phyloP scores from a whole-genome alignment of 129 eudicot genomes.

The Smallanthus sonchifolius region DNA sequence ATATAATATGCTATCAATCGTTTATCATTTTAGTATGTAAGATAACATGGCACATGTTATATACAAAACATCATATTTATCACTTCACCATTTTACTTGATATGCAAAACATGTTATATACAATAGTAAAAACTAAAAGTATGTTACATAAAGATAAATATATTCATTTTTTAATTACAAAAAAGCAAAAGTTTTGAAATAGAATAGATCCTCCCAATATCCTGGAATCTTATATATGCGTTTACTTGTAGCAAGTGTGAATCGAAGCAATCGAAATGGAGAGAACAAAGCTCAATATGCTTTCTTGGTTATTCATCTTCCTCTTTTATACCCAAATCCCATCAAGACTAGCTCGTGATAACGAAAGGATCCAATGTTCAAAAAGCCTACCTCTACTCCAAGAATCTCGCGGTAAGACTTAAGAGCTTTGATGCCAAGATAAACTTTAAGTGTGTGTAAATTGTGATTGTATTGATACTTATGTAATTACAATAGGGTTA shows the following conservation, averaged over 20 bases:
- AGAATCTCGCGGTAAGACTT: conserved; percentile 27
- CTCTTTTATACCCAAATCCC: conserved; percentile 21
- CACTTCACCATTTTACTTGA: not conserved
- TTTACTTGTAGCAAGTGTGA: conserved; percentile 5
- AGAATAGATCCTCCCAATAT: conserved; percentile 10
- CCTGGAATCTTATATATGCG: conserved; percentile 12
- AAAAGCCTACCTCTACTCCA: conserved; percentile 22
- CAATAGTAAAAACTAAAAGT: not conserved
- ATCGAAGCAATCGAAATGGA: conserved; percentile 10
- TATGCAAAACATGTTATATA: not conserved
- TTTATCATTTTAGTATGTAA: not conserved
- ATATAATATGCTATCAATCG: not conserved
- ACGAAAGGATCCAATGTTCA: not conserved
- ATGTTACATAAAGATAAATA: not conserved
- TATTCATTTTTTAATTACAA: not conserved
- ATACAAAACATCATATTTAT: not conserved
- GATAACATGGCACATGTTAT: no score
- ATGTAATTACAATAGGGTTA: no score
- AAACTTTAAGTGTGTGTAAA: no score
- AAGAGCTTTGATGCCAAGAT: no score
- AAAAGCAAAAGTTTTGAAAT: not conserved
- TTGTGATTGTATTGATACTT: no score
- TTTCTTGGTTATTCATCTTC: conserved; percentile 19
- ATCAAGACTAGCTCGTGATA: conserved; percentile 18
- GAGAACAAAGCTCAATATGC: conserved; percentile 21